These are phyloP conservation scores for Sparassis latifolia DNA, from an alignment of 1,284 basidiomycete species.

Conservation along the genomic window DNA sequence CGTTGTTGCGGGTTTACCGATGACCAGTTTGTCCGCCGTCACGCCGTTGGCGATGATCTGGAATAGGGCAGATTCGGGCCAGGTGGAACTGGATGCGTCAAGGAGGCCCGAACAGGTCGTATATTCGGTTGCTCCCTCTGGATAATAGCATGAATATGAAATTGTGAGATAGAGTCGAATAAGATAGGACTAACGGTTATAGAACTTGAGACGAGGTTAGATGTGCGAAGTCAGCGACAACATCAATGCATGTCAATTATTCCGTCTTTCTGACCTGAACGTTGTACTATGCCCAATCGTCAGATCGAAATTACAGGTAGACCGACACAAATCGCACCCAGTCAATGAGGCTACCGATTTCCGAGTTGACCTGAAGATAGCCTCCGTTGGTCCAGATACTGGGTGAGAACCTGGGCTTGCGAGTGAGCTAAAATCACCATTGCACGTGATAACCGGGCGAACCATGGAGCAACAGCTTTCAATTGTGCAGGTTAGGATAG, in stretches of 20 bases:
- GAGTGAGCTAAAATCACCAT: not conserved
- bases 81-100: slow-evolving; percentile 43
- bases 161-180: not conserved
- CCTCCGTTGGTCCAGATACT: slow-evolving; percentile 47
- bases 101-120: slow-evolving; percentile 51
- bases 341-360: slow-evolving; percentile 45
- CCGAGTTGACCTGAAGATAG: slow-evolving; percentile 48
- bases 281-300: slow-evolving; percentile 32
- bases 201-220: slow-evolving; percentile 37
- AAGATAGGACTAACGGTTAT: slow-evolving; percentile 45
- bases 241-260: no score
- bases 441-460: not conserved
- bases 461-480: slow-evolving; percentile 46
- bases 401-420: slow-evolving; percentile 40
- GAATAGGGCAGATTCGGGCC: slow-evolving; percentile 49
- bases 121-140: slow-evolving; percentile 53
- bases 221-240: not conserved
- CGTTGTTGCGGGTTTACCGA: slow-evolving; percentile 55
- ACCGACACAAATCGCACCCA: slow-evolving; percentile 23
- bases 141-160: not conserved
- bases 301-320: not conserved
- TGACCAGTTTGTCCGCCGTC: slow-evolving; percentile 41
- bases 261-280: slow-evolving; percentile 29
- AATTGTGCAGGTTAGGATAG: not conserved
- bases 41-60: slow-evolving; percentile 56